A percentile compares a stretch with the other conserved stretches of the same genome.
phyloP scores from a whole-genome alignment of 2,329 filamentous ascomycete genomes.

The Sporothrix protearum region DNA sequence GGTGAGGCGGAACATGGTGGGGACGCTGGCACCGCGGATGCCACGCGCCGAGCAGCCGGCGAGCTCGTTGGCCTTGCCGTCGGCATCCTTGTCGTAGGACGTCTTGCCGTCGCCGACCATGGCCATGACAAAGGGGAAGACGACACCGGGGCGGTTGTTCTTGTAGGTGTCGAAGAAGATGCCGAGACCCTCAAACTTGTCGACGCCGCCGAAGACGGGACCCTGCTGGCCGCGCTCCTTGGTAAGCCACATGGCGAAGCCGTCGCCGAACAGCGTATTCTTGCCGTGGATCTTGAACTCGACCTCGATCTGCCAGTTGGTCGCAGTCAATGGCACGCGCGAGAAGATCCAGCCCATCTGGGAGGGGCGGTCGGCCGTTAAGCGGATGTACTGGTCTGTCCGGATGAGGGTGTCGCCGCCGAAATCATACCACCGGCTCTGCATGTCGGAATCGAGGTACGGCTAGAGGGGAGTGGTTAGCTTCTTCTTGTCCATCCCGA shows the following conservation, averaged over 20 bases:
- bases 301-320: constrained; percentile 97
- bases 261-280: constrained; percentile 89
- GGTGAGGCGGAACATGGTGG: constrained; percentile 83
- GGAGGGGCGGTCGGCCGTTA: constrained; percentile 85
- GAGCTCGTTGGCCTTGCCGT: constrained; percentile 89
- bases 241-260: constrained; percentile 96
- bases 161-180: constrained; percentile 99
- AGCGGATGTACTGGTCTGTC: constrained; percentile 76
- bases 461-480: constrained; percentile 53
- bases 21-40: constrained; percentile 71
- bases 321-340: constrained; percentile 88
- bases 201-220: constrained; percentile 80
- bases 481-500: not conserved
- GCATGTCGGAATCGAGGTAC: constrained; percentile 96
- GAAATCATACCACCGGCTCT: constrained; percentile 98
- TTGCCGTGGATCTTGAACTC: constrained; percentile 92
- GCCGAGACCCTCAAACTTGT: constrained; percentile 89
- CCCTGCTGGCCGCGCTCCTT: constrained; percentile 81
- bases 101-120: constrained; percentile 94
- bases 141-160: constrained; percentile 92
- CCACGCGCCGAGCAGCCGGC: constrained; percentile 93
- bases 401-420: constrained; percentile 88
- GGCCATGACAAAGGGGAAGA: constrained; percentile 98
- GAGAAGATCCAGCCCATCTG: constrained; percentile 93
- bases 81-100: constrained; percentile 85